Evolutionary conservation across 2,329 filamentous ascomycete species (phyloP).

Genomic region (Pezicula carpinea): DNA sequence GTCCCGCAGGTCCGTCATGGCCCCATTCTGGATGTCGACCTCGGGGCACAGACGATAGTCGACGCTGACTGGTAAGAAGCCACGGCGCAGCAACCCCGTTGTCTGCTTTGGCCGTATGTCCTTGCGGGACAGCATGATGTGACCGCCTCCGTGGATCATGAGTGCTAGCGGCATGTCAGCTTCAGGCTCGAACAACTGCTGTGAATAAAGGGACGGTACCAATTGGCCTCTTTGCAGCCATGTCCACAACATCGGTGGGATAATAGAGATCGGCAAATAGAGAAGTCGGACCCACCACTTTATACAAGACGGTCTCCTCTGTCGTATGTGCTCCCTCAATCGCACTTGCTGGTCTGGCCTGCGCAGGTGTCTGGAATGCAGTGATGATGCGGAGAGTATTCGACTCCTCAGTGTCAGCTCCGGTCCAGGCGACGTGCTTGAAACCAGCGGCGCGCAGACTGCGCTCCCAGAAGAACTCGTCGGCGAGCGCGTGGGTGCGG

Average conservation of each 20-base stretch:
- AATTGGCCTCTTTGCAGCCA: no score
- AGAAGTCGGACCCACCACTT: no score
- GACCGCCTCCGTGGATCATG: conserved; percentile 42
- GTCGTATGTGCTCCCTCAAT: no score
- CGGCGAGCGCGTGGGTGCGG: conserved; percentile 7
- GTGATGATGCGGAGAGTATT: not conserved
- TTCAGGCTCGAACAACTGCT: no score
- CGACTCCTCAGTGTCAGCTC: conserved; percentile 10
- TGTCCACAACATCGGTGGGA: no score
- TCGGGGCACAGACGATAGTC: conserved; percentile 49
- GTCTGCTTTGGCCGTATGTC: conserved; percentile 35
- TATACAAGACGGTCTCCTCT: no score
- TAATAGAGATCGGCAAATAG: no score
- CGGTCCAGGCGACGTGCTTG: not conserved
- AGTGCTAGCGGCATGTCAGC: conserved; percentile 28
- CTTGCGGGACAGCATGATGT: conserved; percentile 34
- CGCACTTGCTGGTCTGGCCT: no score
- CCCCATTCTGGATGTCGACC: conserved; percentile 37
- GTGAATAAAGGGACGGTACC: no score
- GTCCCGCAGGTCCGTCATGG: conserved; percentile 40
- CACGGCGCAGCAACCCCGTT: conserved; percentile 30
- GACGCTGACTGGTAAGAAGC: conserved; percentile 41
- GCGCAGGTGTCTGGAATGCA: not conserved
- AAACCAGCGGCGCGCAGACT: not conserved
- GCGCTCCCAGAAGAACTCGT: conserved; percentile 4